These are phyloP conservation scores for Dacryopinax primogenitus DNA, from an alignment of 768 basidiomycete genomes.

Conservation along the genomic window DNA sequence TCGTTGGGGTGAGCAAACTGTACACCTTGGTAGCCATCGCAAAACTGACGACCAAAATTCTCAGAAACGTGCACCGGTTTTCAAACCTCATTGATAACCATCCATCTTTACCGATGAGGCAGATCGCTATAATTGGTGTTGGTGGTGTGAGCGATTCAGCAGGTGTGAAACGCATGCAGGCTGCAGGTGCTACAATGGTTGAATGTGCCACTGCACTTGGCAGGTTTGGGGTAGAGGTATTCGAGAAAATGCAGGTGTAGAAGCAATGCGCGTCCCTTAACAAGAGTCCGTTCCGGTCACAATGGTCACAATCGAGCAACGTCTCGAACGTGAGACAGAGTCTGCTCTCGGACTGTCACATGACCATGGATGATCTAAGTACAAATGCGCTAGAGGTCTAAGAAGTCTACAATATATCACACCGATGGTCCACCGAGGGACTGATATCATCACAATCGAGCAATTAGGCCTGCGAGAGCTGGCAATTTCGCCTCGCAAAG, in stretches of 20 bases:
- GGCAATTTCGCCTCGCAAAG: constrained; percentile 54
- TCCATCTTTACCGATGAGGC: constrained; percentile 31
- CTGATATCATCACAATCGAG: neutral
- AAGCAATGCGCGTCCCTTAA: too few species aligned
- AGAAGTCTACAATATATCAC: neutral
- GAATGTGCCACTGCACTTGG: constrained; percentile 47
- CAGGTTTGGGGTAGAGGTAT: constrained; percentile 30
- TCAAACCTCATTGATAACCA: constrained; percentile 37
- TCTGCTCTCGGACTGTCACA: too few species aligned
- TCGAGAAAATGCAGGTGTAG: constrained; percentile 21
- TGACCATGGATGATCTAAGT: neutral
- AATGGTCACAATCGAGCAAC: too few species aligned
- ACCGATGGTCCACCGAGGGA: neutral
- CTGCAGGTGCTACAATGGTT: constrained; percentile 59
- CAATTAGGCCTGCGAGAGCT: constrained; percentile 22
- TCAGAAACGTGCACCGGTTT: constrained; percentile 36
- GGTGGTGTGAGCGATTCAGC: constrained; percentile 60
- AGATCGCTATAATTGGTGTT: constrained; percentile 59
- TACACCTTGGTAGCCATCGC: too few species aligned
- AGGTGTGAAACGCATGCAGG: constrained; percentile 53
- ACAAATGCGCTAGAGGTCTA: too few species aligned
- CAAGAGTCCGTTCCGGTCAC: too few species aligned
- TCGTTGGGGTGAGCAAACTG: constrained; percentile 61
- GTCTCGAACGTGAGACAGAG: too few species aligned
- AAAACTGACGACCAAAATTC: neutral